These are phyloP conservation scores for Suhomyces kilbournensis DNA, from an alignment of 805 yeast genomes.

Conservation along the genomic window DNA sequence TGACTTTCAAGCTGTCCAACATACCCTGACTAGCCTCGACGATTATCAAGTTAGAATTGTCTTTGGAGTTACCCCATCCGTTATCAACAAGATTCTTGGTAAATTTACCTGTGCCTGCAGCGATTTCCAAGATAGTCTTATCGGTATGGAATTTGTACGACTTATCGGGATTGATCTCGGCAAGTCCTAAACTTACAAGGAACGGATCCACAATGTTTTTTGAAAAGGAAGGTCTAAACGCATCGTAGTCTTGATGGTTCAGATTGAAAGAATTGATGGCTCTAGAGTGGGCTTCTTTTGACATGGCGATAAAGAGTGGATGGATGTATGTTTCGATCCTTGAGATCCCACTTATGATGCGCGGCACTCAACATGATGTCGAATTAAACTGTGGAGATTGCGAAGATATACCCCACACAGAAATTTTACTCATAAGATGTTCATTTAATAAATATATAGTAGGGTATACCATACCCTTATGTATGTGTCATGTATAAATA, in stretches of 20 bases:
- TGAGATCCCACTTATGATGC: not conserved
- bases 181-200: slow-evolving; percentile 34
- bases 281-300: slow-evolving; percentile 24
- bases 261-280: slow-evolving; percentile 49
- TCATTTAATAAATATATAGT: not conserved
- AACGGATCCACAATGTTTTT: slow-evolving; percentile 42
- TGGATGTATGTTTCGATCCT: not conserved
- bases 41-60: slow-evolving; percentile 29
- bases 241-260: slow-evolving; percentile 52
- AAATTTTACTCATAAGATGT: not conserved
- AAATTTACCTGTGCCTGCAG: slow-evolving; percentile 66
- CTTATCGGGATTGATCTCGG: slow-evolving; percentile 5
- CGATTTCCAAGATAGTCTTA: slow-evolving; percentile 46
- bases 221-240: slow-evolving; percentile 50
- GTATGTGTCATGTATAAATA: not conserved
- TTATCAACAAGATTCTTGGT: slow-evolving; percentile 41
- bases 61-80: slow-evolving; percentile 28
- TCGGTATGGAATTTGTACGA: slow-evolving; percentile 13
- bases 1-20: slow-evolving; percentile 44
- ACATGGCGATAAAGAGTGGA: not conserved
- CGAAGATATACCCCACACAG: too few species aligned
- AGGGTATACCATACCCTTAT: not conserved
- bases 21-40: slow-evolving; percentile 61
- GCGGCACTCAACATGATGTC: not conserved
- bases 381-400: not conserved